Evolutionary conservation across 2,329 filamentous ascomycete genomes (phyloP), one percentile per base, ranked within the genome.

Genomic region (Neocatenulostroma microsporum): DNA sequence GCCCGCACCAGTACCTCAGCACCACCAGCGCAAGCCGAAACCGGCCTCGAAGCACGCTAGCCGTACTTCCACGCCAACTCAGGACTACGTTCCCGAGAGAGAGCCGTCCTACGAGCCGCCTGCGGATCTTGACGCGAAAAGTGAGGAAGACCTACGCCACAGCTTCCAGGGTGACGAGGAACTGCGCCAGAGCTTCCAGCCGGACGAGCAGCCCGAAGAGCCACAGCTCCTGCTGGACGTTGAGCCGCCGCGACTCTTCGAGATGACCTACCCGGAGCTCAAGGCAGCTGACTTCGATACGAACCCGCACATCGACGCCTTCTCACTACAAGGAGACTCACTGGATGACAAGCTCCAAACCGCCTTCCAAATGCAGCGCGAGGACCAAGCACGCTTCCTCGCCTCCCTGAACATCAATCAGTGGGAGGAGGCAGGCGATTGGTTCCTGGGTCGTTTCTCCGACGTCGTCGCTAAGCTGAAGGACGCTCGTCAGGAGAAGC

Each of bases 351-450:
- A 17, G 14, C 2, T 12, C 41, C 8, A 30, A 46, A 9, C 18
- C 21, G 8, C 34, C 3, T 18, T 27, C 18, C 5, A 5, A 5
- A 15, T n/a, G 20, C 10, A 3, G n/a, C 3, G 11, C 3, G 12
- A 57, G 18, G 59, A 67, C 3, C 70, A 75, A 41, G 53, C 55
- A 3, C 46, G 56, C 0, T 75, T 78, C 53, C 69, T 80, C 44
- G 57, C 61, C 2, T 66, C 63, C 8, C 61, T 80, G 26, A 57
- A 62, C 1, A 64, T 77, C 12, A 55, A 63, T 3, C 67, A 78
- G 43, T 79, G 76, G 73, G 76, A 80, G 56, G 68, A 76, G 30
- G 72, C 74, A 15, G 76, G 76, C 3, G 72, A 77, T 39, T 73
- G 75, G 66, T 69, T 80, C 30, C 62, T 79, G 1, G 67, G 70